Base-by-base conservation (phyloP, 805 yeast genomes). In the Nakazawaea ernobii region DNA sequence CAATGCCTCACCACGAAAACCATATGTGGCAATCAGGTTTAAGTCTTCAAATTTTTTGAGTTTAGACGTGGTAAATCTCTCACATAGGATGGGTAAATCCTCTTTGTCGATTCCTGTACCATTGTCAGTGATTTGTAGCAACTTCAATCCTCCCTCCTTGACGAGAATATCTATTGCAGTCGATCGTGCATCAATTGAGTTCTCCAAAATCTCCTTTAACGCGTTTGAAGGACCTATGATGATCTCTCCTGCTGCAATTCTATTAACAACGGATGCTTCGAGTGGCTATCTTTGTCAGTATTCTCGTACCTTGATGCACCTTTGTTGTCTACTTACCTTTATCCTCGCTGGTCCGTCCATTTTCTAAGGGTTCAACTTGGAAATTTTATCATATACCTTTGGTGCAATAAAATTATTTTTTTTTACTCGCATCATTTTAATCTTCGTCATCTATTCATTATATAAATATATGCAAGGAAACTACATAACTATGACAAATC, bases 231-330 rank as follows among this genome's bases (percentile, higher is more conserved):
- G 98, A 4, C 91, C 92, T 27, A 91, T 77, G 49, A 94, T 87
- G 65, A 94, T 88, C 67, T 94, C 98, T 0, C 99, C 99, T 1
- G 99, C 99, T 0, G 99, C 99, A 27, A 94, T 94, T 52, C 84
- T 78, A 62, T 90, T 91, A 42, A 94, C 86, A 17, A 91, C 97
- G 2, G 79, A 62, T 13, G 68, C 68, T 39, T 84, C 94, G 24
- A 92, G 73, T 14, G 77, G 67, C 65, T 69, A 48, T 33, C 9
- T 9, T 9, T 10, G n/a, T 30, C 33, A 30, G 33, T 30, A 20
- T 5, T 20, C 24, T 20, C 24, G 24, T 20, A 3, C 24, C 5
- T 20, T 20, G 24, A 20, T 20, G 24, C 24, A 20, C 6, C 33
- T 30, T 30, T 3, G 6, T n/a, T 11, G 11, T 6, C 11, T 33